Percentiles rank a stretch among this genome's conserved stretches.
These are phyloP conservation scores for Venturia effusa DNA, from an alignment of 2,329 filamentous ascomycete species.

Conservation along the genomic window DNA sequence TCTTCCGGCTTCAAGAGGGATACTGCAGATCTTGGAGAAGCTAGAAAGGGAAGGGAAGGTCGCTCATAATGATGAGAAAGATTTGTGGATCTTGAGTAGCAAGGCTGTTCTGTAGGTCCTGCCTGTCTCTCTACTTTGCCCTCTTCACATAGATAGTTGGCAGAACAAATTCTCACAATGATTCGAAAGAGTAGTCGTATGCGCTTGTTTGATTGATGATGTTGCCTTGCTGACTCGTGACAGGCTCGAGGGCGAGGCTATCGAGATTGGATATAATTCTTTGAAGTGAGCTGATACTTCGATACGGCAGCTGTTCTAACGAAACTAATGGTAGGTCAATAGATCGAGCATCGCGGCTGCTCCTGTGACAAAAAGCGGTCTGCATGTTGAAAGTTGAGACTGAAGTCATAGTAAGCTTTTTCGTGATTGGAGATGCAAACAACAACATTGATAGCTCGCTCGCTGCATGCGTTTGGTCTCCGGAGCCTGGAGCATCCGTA, in stretches of 20 bases:
- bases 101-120: constrained; percentile 20
- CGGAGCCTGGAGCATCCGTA: background rate
- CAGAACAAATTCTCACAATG: background rate
- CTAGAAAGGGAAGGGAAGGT: constrained; percentile 64
- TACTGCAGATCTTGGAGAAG: constrained; percentile 72
- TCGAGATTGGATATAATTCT: background rate
- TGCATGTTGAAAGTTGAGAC: too few species aligned
- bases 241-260: background rate
- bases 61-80: constrained; percentile 21
- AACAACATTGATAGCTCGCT: too few species aligned
- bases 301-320: too few species aligned
- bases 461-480: background rate
- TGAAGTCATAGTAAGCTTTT: too few species aligned
- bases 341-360: too few species aligned
- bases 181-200: background rate
- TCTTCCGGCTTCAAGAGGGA: constrained; percentile 61
- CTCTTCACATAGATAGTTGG: background rate
- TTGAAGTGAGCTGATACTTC: background rate
- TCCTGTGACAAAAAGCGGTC: too few species aligned
- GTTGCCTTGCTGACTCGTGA: background rate
- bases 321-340: too few species aligned
- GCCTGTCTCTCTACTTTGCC: background rate
- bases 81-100: constrained; percentile 24
- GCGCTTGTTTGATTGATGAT: too few species aligned
- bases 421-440: too few species aligned